Percentiles rank a stretch among this genome's conserved stretches.
These are phyloP conservation scores for Plectosphaerella cucumerina DNA, from an alignment of 2,329 filamentous ascomycete species.

Conservation along the genomic window DNA sequence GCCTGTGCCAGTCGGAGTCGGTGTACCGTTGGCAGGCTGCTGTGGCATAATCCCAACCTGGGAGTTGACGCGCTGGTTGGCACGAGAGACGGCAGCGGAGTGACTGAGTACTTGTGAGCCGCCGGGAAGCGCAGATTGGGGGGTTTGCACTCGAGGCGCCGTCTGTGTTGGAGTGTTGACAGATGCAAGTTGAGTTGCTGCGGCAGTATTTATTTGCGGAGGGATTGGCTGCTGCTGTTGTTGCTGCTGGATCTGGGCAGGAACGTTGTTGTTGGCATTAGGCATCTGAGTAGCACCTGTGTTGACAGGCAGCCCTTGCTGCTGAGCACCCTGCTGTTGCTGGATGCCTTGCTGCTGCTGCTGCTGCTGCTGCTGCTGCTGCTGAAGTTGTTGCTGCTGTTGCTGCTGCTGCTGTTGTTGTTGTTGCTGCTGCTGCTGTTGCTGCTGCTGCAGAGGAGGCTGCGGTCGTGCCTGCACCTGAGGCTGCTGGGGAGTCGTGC, in stretches of 20 bases:
- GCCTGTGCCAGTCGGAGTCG: slow-evolving; percentile 18
- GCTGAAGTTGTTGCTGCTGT: slow-evolving; percentile 19
- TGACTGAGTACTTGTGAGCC: slow-evolving; percentile 40
- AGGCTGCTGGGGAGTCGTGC: background rate
- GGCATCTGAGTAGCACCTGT: no score
- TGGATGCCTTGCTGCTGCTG: slow-evolving; percentile 5
- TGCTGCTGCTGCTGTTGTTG: slow-evolving; percentile 14
- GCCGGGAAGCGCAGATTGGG: slow-evolving; percentile 38
- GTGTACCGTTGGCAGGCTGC: slow-evolving; percentile 23
- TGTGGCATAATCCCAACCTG: slow-evolving; percentile 21
- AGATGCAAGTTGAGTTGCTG: slow-evolving; percentile 32
- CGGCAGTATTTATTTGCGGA: slow-evolving; percentile 12
- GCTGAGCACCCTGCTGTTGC: no score
- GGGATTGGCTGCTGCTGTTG: slow-evolving; percentile 16
- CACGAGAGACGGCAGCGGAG: slow-evolving; percentile 44
- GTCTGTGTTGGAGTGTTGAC: slow-evolving; percentile 45
- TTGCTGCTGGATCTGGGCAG: slow-evolving; percentile 10
- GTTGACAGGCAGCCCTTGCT: no score
- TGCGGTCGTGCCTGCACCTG: slow-evolving; percentile 4
- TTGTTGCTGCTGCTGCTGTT: slow-evolving; percentile 13
- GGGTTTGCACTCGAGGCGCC: slow-evolving; percentile 43
- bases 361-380: slow-evolving; percentile 18
- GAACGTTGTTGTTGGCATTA: no score
- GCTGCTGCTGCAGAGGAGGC: slow-evolving; percentile 10
- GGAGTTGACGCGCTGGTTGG: slow-evolving; percentile 34